Base-by-base conservation (phyloP, 2,329 filamentous ascomycete genomes). In the Diatrype stigma region DNA sequence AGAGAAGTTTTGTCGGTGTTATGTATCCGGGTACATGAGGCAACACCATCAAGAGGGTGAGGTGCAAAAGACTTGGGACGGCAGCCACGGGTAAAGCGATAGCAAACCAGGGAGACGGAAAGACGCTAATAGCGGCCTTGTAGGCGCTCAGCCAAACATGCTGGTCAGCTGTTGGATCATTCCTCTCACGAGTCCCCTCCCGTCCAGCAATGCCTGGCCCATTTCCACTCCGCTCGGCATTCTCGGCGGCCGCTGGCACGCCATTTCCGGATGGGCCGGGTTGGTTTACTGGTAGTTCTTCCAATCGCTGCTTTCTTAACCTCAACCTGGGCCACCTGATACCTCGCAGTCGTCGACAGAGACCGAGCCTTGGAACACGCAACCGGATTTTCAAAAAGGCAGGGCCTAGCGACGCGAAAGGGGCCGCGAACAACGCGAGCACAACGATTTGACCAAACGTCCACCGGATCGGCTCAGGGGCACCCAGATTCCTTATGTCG, bases 381-480 rank as follows among this genome's bases (percentile, higher is more conserved):
- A 32, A 47, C 38, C 54, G 28, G 23, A 35, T 45, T 19, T 50
- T 42, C 21, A 45, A 54, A 34, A 60, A 47, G 46, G 47, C 54
- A 30, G 54, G 48, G 10, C 51, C 52, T 17, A 62, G 35, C 3
- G 54, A 46, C 16, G 52, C 54, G 7, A 60, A 42, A 22, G 60
- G 58, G 6, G 53, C 54, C 11, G 44, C 47, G 38, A 60, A 60
- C 26, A 60, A 54, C 26, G 54, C 55, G 2, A 62, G 51, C 4
- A 51, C 55, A 22, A 55, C 21, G 16, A 60, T 51, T 42, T 62
- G 60, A 32, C 54, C 56, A 23, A 59, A 56, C 28, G 51, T 48
- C 60, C 60, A 60, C 11, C 30, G 45, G 3, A 52, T 44, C 23
- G 51, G 34, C 38, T 47, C 16, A 23, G 54, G 52, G 17, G 54